Conservation (phyloP, 768 basidiomycete genomes). For the Cytidiella melzeri region DNA sequence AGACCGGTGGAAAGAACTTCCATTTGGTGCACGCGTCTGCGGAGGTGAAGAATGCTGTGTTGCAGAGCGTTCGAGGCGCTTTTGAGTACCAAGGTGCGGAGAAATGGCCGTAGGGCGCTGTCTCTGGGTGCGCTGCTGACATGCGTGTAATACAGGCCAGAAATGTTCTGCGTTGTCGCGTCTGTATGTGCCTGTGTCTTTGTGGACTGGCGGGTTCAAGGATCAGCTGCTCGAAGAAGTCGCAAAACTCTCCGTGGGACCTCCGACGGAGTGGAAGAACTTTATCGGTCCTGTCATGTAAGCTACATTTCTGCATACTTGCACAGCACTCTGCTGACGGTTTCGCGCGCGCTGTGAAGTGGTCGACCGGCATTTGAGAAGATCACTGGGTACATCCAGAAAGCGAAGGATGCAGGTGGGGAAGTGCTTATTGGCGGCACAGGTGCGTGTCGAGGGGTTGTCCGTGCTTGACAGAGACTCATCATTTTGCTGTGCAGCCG, state of each 20-base stretch:
- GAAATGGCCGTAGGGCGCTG: neutral
- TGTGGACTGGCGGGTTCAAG: constrained; percentile 87
- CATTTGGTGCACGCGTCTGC: constrained; percentile 88
- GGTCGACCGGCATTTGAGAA: constrained; percentile 86
- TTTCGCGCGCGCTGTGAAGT: constrained; percentile 30
- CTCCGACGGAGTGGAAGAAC: constrained; percentile 66
- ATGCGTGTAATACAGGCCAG: constrained; percentile 49
- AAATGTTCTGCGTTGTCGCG: constrained; percentile 96
- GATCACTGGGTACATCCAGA: constrained; percentile 73
- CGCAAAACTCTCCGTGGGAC: constrained; percentile 81
- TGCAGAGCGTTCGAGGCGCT: constrained; percentile 80
- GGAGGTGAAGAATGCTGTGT: constrained; percentile 82
- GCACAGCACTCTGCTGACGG: neutral
- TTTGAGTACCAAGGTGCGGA: constrained; percentile 90
- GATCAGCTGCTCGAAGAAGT: constrained; percentile 68
- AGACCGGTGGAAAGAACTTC: constrained; percentile 98
- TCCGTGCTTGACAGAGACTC: neutral
- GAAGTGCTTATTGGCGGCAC: constrained; percentile 85
- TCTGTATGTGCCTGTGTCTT: constrained; percentile 79
- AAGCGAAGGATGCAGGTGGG: constrained; percentile 85
- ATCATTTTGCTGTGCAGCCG: constrained; percentile 36
- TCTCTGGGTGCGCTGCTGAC: neutral
- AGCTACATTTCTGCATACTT: constrained; percentile 19
- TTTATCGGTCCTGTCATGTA: constrained; percentile 98
- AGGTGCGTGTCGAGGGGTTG: constrained; percentile 34